These are phyloP conservation scores for Beta corolliflora DNA, from an alignment of 179 eudicot species.

Conservation along the genomic window DNA sequence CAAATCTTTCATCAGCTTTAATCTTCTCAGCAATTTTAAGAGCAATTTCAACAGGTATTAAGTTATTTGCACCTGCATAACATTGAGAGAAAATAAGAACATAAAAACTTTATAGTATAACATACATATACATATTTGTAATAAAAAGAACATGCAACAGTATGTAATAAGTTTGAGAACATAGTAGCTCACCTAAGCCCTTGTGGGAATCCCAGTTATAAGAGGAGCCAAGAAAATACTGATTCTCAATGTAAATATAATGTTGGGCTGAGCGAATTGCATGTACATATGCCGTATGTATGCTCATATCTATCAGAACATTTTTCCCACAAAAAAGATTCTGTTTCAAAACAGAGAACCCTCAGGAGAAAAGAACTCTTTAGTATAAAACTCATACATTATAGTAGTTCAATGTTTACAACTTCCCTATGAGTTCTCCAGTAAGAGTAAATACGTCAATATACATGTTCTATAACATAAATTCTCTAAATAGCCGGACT, in stretches of 20 bases:
- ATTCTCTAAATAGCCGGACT: too few relatives aligned
- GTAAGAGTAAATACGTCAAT: too few relatives aligned
- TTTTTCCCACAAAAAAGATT: slow-evolving; percentile 81
- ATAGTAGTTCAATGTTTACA: too few relatives aligned
- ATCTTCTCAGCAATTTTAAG: slow-evolving; percentile 76
- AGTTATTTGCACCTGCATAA: slow-evolving; percentile 74
- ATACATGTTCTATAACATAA: too few relatives aligned
- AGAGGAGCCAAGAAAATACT: slow-evolving; percentile 85
- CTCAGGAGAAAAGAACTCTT: not conserved
- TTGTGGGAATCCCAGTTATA: slow-evolving; percentile 62
- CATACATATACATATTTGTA: not conserved
- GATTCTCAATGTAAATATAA: slow-evolving; percentile 82
- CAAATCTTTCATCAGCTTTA: slow-evolving; percentile 69
- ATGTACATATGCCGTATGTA: slow-evolving; percentile 81
- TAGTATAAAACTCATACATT: too few relatives aligned
- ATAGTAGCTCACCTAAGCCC: slow-evolving; percentile 49
- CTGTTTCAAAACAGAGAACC: slow-evolving; percentile 30
- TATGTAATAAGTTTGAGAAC: not conserved
- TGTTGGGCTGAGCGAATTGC: slow-evolving; percentile 83
- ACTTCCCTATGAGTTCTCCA: too few relatives aligned
- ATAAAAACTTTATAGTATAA: not conserved
- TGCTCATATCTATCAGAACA: slow-evolving; percentile 83
- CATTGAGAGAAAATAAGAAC: not conserved
- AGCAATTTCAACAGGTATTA: slow-evolving; percentile 85
- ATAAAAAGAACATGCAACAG: not conserved